A percentile compares a stretch with the other conserved stretches of the same genome.
phyloP scores from a whole-genome alignment of 345 rosid genomes.

The Adansonia digitata region DNA sequence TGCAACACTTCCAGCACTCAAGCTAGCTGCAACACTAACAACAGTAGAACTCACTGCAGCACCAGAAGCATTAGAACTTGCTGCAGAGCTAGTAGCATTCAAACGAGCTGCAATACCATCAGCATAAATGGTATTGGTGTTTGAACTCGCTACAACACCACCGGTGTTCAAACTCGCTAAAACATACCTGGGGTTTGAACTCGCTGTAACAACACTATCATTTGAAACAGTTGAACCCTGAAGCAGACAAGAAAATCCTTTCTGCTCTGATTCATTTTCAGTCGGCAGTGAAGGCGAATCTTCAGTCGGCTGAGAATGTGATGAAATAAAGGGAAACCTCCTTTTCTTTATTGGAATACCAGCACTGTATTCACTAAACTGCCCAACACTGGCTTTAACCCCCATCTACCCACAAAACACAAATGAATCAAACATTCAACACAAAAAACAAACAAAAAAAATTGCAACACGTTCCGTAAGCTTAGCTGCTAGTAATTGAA shows the following conservation, averaged over 20 bases:
- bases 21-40: slow-evolving; percentile 12
- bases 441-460: slow-evolving; percentile 5
- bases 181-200: slow-evolving; percentile 13
- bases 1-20: slow-evolving; percentile 1
- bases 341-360: slow-evolving; percentile 87
- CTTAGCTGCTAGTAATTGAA: slow-evolving; percentile 7
- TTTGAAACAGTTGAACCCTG: slow-evolving; percentile 25
- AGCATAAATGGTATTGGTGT: neutral
- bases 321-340: slow-evolving; percentile 41
- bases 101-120: neutral
- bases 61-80: no score
- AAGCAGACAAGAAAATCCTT: slow-evolving; percentile 19
- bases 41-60: no score
- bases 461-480: neutral
- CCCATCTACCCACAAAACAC: slow-evolving; percentile 45
- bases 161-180: neutral
- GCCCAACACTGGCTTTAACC: slow-evolving; percentile 38
- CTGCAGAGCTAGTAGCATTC: no score
- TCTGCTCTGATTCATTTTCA: slow-evolving; percentile 20
- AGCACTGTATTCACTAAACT: slow-evolving; percentile 49
- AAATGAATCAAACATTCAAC: slow-evolving; percentile 20
- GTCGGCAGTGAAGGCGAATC: slow-evolving; percentile 20
- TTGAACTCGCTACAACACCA: slow-evolving; percentile 12
- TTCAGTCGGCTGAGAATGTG: slow-evolving; percentile 38
- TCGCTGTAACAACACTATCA: slow-evolving; percentile 18